Conservation (phyloP, 2,329 filamentous ascomycete genomes). For the Grosmannia penicillata region DNA sequence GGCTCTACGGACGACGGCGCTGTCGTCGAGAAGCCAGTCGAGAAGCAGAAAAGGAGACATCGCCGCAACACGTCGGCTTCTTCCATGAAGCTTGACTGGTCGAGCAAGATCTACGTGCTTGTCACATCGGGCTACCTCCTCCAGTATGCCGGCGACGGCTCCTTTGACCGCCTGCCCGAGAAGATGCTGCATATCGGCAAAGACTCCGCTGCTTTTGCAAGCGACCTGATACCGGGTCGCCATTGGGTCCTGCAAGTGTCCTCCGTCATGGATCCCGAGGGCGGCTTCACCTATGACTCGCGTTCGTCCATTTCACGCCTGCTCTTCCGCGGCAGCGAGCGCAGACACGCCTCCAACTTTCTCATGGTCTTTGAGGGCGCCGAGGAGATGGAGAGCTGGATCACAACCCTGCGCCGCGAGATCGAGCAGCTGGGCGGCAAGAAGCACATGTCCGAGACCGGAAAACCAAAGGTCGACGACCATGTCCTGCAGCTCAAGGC, state of each 20-base stretch:
- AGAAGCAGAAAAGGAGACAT: slow-evolving; percentile 24
- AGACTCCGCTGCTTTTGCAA: slow-evolving; percentile 66
- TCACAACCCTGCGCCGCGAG: slow-evolving; percentile 50
- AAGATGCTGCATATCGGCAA: slow-evolving; percentile 58
- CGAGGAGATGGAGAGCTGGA: slow-evolving; percentile 65
- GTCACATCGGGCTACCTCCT: slow-evolving; percentile 57
- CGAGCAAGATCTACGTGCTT: slow-evolving; percentile 58
- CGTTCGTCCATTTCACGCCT: slow-evolving; percentile 52
- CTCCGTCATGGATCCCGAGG: slow-evolving; percentile 47
- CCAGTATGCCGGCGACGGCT: slow-evolving; percentile 58
- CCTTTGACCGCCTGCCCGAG: slow-evolving; percentile 58
- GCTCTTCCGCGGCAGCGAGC: slow-evolving; percentile 41
- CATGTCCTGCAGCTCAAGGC: slow-evolving; percentile 18
- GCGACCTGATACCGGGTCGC: slow-evolving; percentile 62
- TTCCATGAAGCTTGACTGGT: slow-evolving; percentile 44
- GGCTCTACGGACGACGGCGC: slow-evolving; percentile 16
- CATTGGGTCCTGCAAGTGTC: slow-evolving; percentile 71
- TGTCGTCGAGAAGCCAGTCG: not conserved
- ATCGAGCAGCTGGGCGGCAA: slow-evolving; percentile 58
- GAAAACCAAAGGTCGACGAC: slow-evolving; percentile 30
- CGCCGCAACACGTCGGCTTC: slow-evolving; percentile 26
- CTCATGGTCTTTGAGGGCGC: slow-evolving; percentile 59
- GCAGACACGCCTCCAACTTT: slow-evolving; percentile 45
- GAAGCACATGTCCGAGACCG: slow-evolving; percentile 45
- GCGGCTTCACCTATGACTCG: slow-evolving; percentile 30